Percentiles rank a stretch among this genome's conserved stretches.
These are phyloP conservation scores for Parmelia sp. DNA, from an alignment of 495 filamentous ascomycete genomes.

Conservation along the genomic window DNA sequence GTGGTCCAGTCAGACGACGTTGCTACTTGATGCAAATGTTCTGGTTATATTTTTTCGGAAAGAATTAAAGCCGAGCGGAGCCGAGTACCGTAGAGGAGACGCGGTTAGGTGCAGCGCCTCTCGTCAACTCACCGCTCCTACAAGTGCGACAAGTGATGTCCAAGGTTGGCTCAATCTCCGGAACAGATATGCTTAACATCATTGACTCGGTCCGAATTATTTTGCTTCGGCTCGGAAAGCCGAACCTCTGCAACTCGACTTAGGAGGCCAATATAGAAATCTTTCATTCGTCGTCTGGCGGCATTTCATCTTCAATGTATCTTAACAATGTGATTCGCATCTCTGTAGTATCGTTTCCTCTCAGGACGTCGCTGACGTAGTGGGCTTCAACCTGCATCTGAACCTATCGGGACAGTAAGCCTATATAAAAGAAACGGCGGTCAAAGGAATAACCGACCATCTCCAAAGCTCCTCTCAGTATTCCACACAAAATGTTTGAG, in stretches of 20 bases:
- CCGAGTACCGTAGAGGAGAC: not conserved
- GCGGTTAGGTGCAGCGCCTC: not conserved
- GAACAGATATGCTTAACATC: not conserved
- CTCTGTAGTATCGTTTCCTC: conserved; percentile 93
- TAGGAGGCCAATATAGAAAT: not conserved
- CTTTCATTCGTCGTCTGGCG: conserved; percentile 81
- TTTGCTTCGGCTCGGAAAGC: not conserved
- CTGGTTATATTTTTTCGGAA: not conserved
- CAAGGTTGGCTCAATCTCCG: not conserved
- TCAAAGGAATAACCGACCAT: conserved; percentile 57
- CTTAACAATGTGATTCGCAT: conserved; percentile 89
- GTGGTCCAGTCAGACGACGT: not conserved
- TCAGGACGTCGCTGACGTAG: conserved; percentile 89
- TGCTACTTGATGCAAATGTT: not conserved
- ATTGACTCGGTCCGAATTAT: not conserved
- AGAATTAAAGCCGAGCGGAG: not conserved
- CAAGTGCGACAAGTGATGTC: not conserved
- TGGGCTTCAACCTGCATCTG: conserved; percentile 99
- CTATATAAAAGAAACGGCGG: not conserved
- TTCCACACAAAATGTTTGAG: conserved; percentile 92
- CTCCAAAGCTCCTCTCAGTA: conserved; percentile 83
- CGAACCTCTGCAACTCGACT: not conserved
- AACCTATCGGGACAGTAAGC: conserved; percentile 45
- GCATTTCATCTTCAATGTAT: conserved; percentile 97
- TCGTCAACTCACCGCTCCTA: conserved; percentile 6